A percentile compares a stretch with the other conserved stretches of the same genome.
These are phyloP conservation scores for Ceratocystiopsis brevicomis DNA, from an alignment of 2,329 filamentous ascomycete genomes.

Conservation along the genomic window DNA sequence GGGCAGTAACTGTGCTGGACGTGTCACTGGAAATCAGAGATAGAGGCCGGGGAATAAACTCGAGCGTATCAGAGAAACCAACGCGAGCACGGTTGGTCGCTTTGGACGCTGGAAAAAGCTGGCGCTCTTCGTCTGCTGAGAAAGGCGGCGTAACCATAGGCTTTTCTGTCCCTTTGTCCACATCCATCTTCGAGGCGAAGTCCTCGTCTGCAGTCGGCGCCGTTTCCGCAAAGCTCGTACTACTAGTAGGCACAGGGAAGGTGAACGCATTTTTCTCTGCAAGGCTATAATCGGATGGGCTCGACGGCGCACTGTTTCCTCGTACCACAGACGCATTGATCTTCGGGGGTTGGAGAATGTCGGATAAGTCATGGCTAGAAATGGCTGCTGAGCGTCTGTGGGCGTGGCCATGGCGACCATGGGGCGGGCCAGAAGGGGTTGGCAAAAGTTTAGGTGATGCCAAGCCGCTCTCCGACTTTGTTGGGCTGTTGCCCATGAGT, in stretches of 20 bases:
- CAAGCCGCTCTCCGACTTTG: slow-evolving; percentile 41
- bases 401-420: slow-evolving; percentile 46
- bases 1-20: slow-evolving; percentile 54
- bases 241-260: slow-evolving; percentile 7
- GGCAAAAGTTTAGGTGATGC: slow-evolving; percentile 35
- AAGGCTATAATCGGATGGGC: slow-evolving; percentile 33
- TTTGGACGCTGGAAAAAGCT: background rate
- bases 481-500: slow-evolving; percentile 49
- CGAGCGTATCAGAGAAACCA: slow-evolving; percentile 67
- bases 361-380: slow-evolving; percentile 62
- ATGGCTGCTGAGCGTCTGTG: slow-evolving; percentile 70
- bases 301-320: slow-evolving; percentile 46
- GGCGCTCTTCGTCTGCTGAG: too few relatives aligned
- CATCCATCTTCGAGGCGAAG: slow-evolving; percentile 1
- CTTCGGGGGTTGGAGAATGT: slow-evolving; percentile 42
- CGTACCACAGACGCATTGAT: slow-evolving; percentile 27
- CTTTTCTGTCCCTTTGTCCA: slow-evolving; percentile 1
- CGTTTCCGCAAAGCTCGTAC: background rate
- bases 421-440: slow-evolving; percentile 12
- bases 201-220: slow-evolving; percentile 6
- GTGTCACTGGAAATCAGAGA: slow-evolving; percentile 75
- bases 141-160: too few relatives aligned
- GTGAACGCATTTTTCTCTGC: slow-evolving; percentile 14
- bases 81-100: slow-evolving; percentile 40
- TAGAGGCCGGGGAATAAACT: slow-evolving; percentile 65